Conservation (phyloP, 768 basidiomycete genomes). For the Leccinum pellstonianum region DNA sequence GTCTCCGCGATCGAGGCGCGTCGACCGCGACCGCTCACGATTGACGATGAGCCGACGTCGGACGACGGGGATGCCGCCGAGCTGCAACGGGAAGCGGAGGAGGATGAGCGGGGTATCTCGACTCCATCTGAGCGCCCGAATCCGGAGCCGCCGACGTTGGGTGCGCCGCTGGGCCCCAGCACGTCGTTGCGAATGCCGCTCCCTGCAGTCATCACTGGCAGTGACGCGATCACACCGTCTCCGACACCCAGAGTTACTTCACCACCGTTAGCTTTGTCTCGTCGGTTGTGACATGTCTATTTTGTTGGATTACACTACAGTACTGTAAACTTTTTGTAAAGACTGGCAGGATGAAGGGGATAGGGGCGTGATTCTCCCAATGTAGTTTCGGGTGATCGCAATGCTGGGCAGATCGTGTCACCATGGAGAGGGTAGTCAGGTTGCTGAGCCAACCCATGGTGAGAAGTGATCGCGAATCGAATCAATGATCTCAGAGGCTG, state of each 20-base stretch:
- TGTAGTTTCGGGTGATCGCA: background rate
- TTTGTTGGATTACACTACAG: background rate
- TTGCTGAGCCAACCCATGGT: background rate
- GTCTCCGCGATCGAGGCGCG: constrained; percentile 43
- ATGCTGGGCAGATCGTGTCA: background rate
- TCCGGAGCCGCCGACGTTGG: constrained; percentile 53
- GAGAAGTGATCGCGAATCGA: background rate
- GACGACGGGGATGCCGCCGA: background rate
- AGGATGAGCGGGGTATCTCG: constrained; percentile 31
- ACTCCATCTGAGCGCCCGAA: constrained; percentile 57
- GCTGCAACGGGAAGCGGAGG: constrained; percentile 3
- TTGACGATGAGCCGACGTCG: constrained; percentile 3
- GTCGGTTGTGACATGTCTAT: background rate
- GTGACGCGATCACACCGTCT: constrained; percentile 48
- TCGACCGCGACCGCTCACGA: constrained; percentile 21
- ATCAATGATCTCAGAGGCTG: background rate
- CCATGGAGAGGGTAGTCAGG: background rate
- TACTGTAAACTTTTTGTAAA: background rate
- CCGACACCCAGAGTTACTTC: constrained; percentile 32
- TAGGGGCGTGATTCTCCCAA: background rate
- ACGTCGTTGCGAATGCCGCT: constrained; percentile 36
- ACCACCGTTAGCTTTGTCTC: constrained; percentile 12
- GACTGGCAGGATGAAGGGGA: background rate
- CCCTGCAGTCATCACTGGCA: constrained; percentile 41
- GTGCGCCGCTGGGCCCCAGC: constrained; percentile 43